Conservation (phyloP, 176 grass and related monocot genomes). For the Triticum urartu region DNA sequence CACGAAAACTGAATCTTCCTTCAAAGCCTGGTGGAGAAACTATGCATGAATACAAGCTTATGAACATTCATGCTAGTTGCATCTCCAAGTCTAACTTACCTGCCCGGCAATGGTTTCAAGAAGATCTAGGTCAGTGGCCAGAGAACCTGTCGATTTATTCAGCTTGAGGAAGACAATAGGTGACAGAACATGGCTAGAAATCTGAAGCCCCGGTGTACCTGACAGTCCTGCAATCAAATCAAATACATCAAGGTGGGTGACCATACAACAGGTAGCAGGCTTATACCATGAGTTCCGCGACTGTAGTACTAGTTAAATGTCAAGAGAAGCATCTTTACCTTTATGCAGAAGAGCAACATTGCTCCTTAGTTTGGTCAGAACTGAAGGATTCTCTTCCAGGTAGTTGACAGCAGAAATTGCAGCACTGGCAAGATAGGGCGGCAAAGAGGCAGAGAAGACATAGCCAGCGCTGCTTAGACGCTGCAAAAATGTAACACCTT, state of each 20-base stretch:
- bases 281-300: too few species aligned
- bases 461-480: constrained; percentile 87
- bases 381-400: constrained; percentile 76
- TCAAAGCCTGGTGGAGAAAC: constrained; percentile 46
- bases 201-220: constrained; percentile 57
- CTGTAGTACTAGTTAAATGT: neutral
- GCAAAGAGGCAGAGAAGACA: constrained; percentile 93
- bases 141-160: constrained; percentile 70
- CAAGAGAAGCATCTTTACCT: constrained; percentile 39
- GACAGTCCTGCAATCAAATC: constrained; percentile 56
- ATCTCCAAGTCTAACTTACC: constrained; percentile 42
- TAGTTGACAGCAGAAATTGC: constrained; percentile 85
- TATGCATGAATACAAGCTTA: neutral
- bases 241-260: constrained; percentile 19
- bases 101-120: constrained; percentile 61
- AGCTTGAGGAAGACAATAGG: constrained; percentile 72
- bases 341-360: constrained; percentile 62
- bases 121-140: constrained; percentile 47
- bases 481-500: constrained; percentile 47
- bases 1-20: constrained; percentile 86
- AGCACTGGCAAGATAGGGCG: constrained; percentile 86
- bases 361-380: constrained; percentile 59
- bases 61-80: neutral
- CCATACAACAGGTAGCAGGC: neutral
- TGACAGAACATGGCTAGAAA: constrained; percentile 66